Base-by-base conservation (phyloP, 352 stramenopile genomes). In the Globisporangium canariense region DNA sequence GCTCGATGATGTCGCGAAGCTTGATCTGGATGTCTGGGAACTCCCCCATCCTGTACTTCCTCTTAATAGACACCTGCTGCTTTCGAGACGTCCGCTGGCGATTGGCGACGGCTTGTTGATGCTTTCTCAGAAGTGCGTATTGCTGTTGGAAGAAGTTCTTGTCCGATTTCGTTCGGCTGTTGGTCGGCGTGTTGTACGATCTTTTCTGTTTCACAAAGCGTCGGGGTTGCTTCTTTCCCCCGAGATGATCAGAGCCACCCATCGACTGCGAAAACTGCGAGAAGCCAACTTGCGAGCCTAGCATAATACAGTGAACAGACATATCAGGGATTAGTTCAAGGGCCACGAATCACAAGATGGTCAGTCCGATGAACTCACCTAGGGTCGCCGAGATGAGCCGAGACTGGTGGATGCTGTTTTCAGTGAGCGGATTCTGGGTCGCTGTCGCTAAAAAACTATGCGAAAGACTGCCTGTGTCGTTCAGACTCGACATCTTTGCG, bases 11-110 rank as follows among this genome's bases (percentile, higher is more conserved):
- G 62, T 94, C 86, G 46, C 65, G 69, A 9, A 80, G 67, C 30
- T 82, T 78, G 64, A 94, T 93, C 49, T 93, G 76, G 64, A 94
- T 94, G 50, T 94, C 86, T 25, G 86, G 86, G 62, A 83, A 89
- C 20, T 93, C 81, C 1, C 86, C 86, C 11, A 74, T 58, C 5
- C 86, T 75, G 49, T 94, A 94, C 28, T 74, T 83, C n/a, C 86
- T 68, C 55, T 78, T 80, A 40, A 94, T 86, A 2, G 71, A 71
- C 2, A 94, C 83, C 43, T 82, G 68, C 51, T 85, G 70, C 18
- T 79, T 70, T 2, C 80, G 74, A 45, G 81, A 71, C 20, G 73
- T 79, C 16, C 71, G 69, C 58, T 87, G 76, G 18, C 76, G 73
- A 56, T 75, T 88, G 11, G 68, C 36, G n/a, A 71, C 68, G 16